A percentile compares a stretch with the other conserved stretches of the same genome.
Evolutionary conservation across 1,284 basidiomycete genomes (phyloP).

Genomic region (Ustilago lituana): DNA sequence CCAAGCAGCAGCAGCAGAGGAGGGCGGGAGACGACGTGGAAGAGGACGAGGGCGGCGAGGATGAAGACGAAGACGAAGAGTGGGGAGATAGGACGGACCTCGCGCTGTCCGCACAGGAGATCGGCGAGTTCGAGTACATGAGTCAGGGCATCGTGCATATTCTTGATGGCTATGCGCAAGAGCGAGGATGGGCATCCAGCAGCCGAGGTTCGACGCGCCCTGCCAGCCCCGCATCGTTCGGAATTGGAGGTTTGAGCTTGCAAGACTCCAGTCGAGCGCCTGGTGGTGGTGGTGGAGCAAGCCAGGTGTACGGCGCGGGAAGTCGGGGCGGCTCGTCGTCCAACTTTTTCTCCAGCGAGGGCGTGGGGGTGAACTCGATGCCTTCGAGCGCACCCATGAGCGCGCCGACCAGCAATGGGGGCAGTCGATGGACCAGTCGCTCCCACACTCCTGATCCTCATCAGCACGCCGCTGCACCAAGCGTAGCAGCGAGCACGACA

Average conservation of each 20-base stretch:
- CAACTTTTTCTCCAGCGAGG: constrained; percentile 9
- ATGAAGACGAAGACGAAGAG: constrained; percentile 31
- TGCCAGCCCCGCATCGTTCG: constrained; percentile 27
- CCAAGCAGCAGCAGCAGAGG: neutral
- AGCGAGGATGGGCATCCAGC: constrained; percentile 38
- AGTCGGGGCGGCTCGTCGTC: constrained; percentile 21
- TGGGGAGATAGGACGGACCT: constrained; percentile 49
- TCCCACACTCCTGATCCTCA: constrained; percentile 37
- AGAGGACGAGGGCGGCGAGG: constrained; percentile 27
- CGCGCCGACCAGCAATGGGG: constrained; percentile 31
- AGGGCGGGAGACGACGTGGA: constrained; percentile 12
- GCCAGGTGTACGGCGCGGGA: constrained; percentile 29
- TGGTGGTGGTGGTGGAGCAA: neutral
- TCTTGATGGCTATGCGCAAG: constrained; percentile 55
- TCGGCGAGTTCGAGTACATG: constrained; percentile 59
- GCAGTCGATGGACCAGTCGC: constrained; percentile 45
- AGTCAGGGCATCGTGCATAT: constrained; percentile 56
- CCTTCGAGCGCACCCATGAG: constrained; percentile 17
- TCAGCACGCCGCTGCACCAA: constrained; percentile 3
- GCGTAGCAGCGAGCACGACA: constrained; percentile 13
- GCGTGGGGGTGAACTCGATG: constrained; percentile 5
- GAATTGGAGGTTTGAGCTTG: constrained; percentile 34
- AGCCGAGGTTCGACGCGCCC: constrained; percentile 43
- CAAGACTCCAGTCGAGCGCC: constrained; percentile 9
- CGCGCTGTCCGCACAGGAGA: constrained; percentile 53